Evolutionary conservation across 352 stramenopile genomes (phyloP), one percentile per base, ranked within the genome.

Genomic region (Globisporangium paroecandrum): DNA sequence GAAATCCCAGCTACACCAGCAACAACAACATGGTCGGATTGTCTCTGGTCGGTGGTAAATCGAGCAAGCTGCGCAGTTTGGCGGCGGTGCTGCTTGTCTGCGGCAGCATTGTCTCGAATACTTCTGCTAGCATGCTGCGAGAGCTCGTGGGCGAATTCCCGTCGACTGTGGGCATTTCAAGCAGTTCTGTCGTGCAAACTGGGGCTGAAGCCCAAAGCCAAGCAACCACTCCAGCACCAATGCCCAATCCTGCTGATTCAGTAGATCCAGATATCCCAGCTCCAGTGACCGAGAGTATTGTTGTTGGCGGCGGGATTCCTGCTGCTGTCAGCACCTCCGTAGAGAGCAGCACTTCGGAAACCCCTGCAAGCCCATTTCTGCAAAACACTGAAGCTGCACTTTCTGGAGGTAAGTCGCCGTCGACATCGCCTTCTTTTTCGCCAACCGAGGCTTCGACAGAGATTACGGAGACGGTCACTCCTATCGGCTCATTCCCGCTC

Each of bases 1-100:
- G 36, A 41, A 56, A 15, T 10, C 7, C 7, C 20, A 32, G 1
- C 8, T 20, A 32, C 20, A 56, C 3, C n/a, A 29, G 4, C 20
- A 32, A 5, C 20, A 29, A 32, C 29, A 58, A 12, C 10, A 58
- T 58, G 53, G 53, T 58, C 25, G 25, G 53, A 36, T 22, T 22
- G 22, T 10, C 53, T 58, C 53, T 29, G 5, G 53, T 38, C 53
- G 25, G 24, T 20, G 53, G 53, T 46, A 46, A 46, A 58, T 2
- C 24, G 13, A 34, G 53, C 25, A 58, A 58, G 53, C 32, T 58
- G 53, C 25, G 53, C 24, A 58, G 13, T 15, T 29, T 58, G 22
- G 53, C 38, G 53, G 53, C 53, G 53, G 24, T 58, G 13, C 25
- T 58, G 53, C 53, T 58, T 4, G 53, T 58, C 13, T 58, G 53